phyloP scores from a whole-genome alignment of 1,139 yeast genomes.

The Taiozyma sp. region DNA sequence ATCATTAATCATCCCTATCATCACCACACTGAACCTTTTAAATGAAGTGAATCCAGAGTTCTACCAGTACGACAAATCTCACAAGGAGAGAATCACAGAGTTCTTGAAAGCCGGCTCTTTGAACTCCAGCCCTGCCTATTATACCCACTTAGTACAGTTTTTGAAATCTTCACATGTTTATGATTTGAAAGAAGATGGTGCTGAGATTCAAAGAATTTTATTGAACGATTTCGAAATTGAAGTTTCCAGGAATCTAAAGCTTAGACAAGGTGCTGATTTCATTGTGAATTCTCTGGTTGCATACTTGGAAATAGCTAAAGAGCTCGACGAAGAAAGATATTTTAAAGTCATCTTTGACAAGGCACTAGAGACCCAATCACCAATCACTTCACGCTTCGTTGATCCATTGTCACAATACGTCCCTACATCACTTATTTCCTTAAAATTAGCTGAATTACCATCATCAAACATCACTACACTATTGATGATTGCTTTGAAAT shows the following conservation, averaged over 20 bases:
- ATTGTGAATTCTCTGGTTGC: conserved; percentile 21
- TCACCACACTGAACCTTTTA: conserved; percentile 41
- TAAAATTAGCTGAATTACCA: conserved; percentile 1
- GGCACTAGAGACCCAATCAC: conserved; percentile 7
- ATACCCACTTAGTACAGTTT: conserved; percentile 24
- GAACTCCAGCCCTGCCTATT: conserved; percentile 47
- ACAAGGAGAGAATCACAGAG: conserved; percentile 37
- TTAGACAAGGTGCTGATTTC: conserved; percentile 22
- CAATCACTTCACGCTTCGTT: conserved; percentile 8
- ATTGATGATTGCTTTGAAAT: conserved; percentile 8
- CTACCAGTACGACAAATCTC: conserved; percentile 46
- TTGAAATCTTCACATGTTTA: conserved; percentile 8
- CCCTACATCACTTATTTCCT: conserved; percentile 3
- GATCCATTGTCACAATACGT: conserved; percentile 9
- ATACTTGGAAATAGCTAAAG: conserved; percentile 7
- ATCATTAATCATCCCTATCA: conserved; percentile 39
- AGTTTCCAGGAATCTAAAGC: conserved; percentile 24
- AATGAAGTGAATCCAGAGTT: conserved; percentile 38
- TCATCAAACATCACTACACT: conserved; percentile 6
- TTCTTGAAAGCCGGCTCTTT: conserved; percentile 49
- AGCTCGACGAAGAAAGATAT: neutral
- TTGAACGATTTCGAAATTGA: conserved; percentile 22
- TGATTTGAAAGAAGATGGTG: conserved; percentile 6
- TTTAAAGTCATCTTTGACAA: conserved; percentile 8
- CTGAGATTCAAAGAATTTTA: conserved; percentile 16